Evolutionary conservation across 1,284 basidiomycete species (phyloP).

Genomic region (Earliella scabrosa): DNA sequence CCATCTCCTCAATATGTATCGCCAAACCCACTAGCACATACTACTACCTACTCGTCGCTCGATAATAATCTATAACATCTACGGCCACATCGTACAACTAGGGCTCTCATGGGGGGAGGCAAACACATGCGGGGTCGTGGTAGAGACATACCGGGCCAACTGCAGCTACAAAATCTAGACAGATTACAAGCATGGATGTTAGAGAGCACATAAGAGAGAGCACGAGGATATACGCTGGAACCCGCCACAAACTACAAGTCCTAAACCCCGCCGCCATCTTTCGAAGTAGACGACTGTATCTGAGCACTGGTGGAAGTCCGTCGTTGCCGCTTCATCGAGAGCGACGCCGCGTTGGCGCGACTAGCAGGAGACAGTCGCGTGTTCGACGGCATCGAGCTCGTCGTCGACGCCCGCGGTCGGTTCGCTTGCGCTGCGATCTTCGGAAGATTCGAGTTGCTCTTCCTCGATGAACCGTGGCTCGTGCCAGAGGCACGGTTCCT

Average conservation of each 20-base stretch:
- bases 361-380: slow-evolving; percentile 43
- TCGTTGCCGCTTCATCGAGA: slow-evolving; percentile 77
- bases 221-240: slow-evolving; percentile 12
- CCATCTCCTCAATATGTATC: too few relatives aligned
- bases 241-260: slow-evolving; percentile 14
- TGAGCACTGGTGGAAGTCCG: slow-evolving; percentile 66
- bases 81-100: slow-evolving; percentile 33
- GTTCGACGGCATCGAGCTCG: slow-evolving; percentile 55
- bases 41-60: slow-evolving; percentile 13
- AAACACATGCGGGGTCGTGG: slow-evolving; percentile 27
- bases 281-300: slow-evolving; percentile 36
- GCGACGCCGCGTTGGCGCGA: slow-evolving; percentile 38
- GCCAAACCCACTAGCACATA: background rate
- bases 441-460: slow-evolving; percentile 59
- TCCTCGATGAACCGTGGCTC: slow-evolving; percentile 64
- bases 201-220: slow-evolving; percentile 18
- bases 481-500: slow-evolving; percentile 82
- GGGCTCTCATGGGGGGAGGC: slow-evolving; percentile 20
- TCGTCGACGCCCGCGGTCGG: slow-evolving; percentile 66
- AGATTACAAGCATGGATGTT: slow-evolving; percentile 30
- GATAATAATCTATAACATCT: slow-evolving; percentile 33
- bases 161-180: slow-evolving; percentile 30
- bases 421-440: slow-evolving; percentile 73
- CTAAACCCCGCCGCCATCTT: slow-evolving; percentile 38
- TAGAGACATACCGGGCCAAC: slow-evolving; percentile 20